A percentile compares a stretch with the other conserved stretches of the same genome.
phyloP scores from a whole-genome alignment of 2,329 filamentous ascomycete species.

The Sclerotinia trifoliorum region DNA sequence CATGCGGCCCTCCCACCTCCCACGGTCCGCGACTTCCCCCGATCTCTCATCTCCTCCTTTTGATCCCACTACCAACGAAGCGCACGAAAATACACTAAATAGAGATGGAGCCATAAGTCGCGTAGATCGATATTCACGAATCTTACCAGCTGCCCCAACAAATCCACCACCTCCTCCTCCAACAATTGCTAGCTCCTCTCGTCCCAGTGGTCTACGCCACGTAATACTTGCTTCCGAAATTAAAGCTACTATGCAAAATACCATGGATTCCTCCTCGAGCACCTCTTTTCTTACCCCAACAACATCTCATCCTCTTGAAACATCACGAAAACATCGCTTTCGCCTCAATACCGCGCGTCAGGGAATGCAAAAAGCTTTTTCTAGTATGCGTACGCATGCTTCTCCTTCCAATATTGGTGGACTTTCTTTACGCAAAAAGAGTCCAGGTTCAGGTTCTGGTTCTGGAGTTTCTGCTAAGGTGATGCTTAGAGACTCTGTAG shows the following conservation, averaged over 20 bases:
- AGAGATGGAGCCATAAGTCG: constrained; percentile 11
- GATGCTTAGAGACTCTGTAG: accelerated
- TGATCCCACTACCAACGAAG: accelerated
- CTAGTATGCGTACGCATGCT: background rate
- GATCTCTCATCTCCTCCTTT: background rate
- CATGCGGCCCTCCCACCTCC: background rate
- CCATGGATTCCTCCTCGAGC: background rate
- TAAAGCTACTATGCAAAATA: background rate
- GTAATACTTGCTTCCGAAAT: background rate
- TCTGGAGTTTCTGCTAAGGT: no score
- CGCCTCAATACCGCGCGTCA: background rate
- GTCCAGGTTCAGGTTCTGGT: accelerated
- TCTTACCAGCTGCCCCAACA: background rate
- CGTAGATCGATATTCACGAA: background rate
- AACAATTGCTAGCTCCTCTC: no score
- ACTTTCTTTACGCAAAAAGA: background rate
- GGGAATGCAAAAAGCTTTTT: background rate
- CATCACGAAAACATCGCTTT: background rate
- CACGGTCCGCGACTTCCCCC: background rate
- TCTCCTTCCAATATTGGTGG: background rate
- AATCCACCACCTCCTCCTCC: background rate
- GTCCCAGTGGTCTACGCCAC: background rate
- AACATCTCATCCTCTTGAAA: background rate
- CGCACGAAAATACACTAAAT: background rate
- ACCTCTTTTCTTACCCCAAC: background rate